Conservation (phyloP, 2,329 filamentous ascomycete species). For the Stagonosporopsis chrysanthemi region DNA sequence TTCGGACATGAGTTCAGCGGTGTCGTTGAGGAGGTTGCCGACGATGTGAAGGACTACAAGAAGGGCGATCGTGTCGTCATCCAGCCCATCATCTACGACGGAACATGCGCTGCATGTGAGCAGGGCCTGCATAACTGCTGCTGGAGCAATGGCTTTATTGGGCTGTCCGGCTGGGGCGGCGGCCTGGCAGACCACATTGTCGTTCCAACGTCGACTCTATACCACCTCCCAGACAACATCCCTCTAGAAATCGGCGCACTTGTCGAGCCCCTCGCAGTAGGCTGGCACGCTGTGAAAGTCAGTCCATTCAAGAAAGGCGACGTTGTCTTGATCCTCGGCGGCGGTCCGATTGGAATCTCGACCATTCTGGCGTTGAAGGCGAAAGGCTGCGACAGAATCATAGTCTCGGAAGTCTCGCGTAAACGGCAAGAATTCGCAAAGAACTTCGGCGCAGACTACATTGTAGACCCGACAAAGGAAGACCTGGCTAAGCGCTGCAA, state of each 20-base stretch:
- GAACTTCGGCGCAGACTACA: constrained; percentile 60
- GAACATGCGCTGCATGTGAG: constrained; percentile 60
- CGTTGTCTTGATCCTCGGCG: constrained; percentile 59
- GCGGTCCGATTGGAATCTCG: constrained; percentile 61
- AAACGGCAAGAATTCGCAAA: constrained; percentile 59
- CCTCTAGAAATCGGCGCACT: constrained; percentile 61
- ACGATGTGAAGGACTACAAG: constrained; percentile 58
- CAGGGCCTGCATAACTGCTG: constrained; percentile 63
- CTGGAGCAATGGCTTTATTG: constrained; percentile 62
- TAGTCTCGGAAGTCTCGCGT: constrained; percentile 60
- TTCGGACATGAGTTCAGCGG: constrained; percentile 64
- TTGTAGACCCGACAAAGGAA: constrained; percentile 60
- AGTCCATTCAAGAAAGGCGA: constrained; percentile 58
- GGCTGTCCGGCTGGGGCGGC: constrained; percentile 61
- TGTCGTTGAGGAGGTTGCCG: constrained; percentile 59
- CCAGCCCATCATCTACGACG: constrained; percentile 64
- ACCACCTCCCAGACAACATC: constrained; percentile 60
- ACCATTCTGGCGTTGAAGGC: constrained; percentile 43
- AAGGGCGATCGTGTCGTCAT: constrained; percentile 59
- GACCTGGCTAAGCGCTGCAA: constrained; percentile 56
- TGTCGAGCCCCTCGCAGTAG: constrained; percentile 63
- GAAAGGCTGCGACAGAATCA: constrained; percentile 53
- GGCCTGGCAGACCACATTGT: constrained; percentile 62
- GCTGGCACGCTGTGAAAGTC: constrained; percentile 63
- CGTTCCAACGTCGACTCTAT: constrained; percentile 56